These are phyloP conservation scores for Peronosclerospora sorghi DNA, from an alignment of 352 stramenopile genomes.

Conservation along the genomic window DNA sequence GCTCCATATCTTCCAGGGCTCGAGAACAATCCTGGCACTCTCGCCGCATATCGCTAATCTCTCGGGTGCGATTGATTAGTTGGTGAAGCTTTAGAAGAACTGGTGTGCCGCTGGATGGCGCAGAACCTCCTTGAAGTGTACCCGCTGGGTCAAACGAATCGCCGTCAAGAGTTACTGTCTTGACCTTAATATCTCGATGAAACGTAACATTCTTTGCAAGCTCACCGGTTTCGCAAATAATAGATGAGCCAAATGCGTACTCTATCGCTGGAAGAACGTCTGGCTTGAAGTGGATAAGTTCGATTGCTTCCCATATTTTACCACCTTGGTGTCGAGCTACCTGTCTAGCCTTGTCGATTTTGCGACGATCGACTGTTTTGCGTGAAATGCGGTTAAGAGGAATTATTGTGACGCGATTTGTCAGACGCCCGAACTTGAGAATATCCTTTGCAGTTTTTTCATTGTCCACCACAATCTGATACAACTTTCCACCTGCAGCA, in stretches of 20 bases:
- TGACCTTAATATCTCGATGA: conserved; percentile 88
- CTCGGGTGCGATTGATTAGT: conserved; percentile 55
- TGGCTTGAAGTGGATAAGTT: conserved; percentile 94
- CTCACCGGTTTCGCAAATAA: conserved; percentile 95
- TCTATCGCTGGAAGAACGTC: conserved; percentile 93
- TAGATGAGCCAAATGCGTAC: conserved; percentile 96
- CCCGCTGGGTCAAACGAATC: conserved; percentile 97
- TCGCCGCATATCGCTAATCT: conserved; percentile 54
- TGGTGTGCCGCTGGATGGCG: conserved; percentile 60
- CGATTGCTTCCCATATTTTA: conserved; percentile 88
- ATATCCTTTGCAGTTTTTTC: conserved; percentile 97
- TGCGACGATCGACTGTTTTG: conserved; percentile 55
- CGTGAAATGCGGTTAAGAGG: conserved; percentile 95
- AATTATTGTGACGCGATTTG: conserved; percentile 97
- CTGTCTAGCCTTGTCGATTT: conserved; percentile 71
- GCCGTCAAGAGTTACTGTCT: conserved; percentile 96
- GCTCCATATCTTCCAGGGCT: conserved; percentile 54
- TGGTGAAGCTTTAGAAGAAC: conserved; percentile 75
- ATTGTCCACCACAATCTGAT: conserved; percentile 98
- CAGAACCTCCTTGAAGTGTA: conserved; percentile 89
- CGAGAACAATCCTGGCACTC: conserved; percentile 54
- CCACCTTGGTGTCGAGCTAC: conserved; percentile 85
- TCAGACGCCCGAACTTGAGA: conserved; percentile 92
- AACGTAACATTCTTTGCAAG: conserved; percentile 82
- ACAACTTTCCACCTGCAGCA: conserved; percentile 94